Conservation (phyloP, 805 yeast genomes). For the Starmera quercuum region DNA sequence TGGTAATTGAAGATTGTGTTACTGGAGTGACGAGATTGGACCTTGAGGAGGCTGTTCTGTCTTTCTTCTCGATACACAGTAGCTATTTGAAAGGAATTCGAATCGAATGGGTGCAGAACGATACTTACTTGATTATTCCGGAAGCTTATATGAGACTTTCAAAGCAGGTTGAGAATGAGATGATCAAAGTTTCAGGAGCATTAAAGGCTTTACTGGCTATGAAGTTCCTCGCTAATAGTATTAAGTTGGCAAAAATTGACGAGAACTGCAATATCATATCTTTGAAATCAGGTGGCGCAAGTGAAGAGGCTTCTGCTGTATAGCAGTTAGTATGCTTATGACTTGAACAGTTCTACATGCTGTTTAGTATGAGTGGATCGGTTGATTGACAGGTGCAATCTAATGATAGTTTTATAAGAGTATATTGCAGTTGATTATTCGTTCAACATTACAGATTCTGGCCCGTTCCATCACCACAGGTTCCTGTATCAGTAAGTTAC, state of each 20-base stretch:
- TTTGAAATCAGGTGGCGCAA: no score
- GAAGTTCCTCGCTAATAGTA: constrained; percentile 40
- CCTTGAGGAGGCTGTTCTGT: constrained; percentile 26
- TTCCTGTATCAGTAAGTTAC: no score
- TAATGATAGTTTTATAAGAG: no score
- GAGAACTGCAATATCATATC: constrained; percentile 6
- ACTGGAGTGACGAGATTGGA: constrained; percentile 44
- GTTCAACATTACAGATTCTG: no score
- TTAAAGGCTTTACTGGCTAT: constrained; percentile 27
- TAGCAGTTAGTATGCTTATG: no score
- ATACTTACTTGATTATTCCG: constrained; percentile 34
- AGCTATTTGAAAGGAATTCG: constrained; percentile 20
- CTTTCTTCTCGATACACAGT: no score
- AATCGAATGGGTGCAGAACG: constrained; percentile 21
- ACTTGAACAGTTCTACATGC: no score
- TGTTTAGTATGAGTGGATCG: no score
- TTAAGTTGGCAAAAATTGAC: constrained; percentile 38
- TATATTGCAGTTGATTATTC: no score
- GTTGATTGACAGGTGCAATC: no score
- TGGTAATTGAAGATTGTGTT: constrained; percentile 44
- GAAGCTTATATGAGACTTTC: constrained; percentile 24
- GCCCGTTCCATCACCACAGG: no score
- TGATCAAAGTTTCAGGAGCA: constrained; percentile 31
- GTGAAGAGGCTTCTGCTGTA: no score
- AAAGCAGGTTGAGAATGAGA: constrained; percentile 33